Conservation (phyloP, 352 stramenopile genomes). For the Peronospora destructor region DNA sequence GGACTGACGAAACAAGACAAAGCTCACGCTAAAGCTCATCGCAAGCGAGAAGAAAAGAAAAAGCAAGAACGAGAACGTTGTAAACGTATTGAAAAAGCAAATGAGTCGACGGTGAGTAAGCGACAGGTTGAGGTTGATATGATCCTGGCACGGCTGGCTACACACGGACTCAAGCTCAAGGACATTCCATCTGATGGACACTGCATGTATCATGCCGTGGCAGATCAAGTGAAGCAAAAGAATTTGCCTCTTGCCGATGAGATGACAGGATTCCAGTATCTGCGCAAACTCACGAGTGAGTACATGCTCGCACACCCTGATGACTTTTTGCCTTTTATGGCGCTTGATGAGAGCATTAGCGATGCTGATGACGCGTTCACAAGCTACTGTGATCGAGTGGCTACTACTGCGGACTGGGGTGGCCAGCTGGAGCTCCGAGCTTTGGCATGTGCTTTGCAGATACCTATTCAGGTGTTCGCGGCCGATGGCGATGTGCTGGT, state of each 20-base stretch:
- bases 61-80: constrained; percentile 63
- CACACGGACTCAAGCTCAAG: constrained; percentile 65
- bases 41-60: constrained; percentile 69
- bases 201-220: constrained; percentile 96
- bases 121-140: constrained; percentile 76
- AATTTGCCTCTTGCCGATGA: constrained; percentile 14
- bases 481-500: constrained; percentile 79
- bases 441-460: constrained; percentile 77
- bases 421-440: constrained; percentile 94
- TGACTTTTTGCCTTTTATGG: constrained; percentile 91
- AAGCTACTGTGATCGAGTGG: constrained; percentile 89
- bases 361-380: constrained; percentile 51
- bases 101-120: constrained; percentile 71
- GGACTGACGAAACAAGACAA: constrained; percentile 38
- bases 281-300: constrained; percentile 60
- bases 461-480: constrained; percentile 90
- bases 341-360: constrained; percentile 43
- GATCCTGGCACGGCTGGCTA: constrained; percentile 54
- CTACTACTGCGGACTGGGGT: constrained; percentile 92
- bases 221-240: constrained; percentile 81
- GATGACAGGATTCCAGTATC: constrained; percentile 52
- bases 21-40: constrained; percentile 67
- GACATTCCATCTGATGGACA: constrained; percentile 95
- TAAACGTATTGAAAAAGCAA: constrained; percentile 71
- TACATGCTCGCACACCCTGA: constrained; percentile 80